Evolutionary conservation across 805 yeast genomes (phyloP), one percentile per base, ranked within the genome.

Genomic region (Hanseniaspora meyeri): DNA sequence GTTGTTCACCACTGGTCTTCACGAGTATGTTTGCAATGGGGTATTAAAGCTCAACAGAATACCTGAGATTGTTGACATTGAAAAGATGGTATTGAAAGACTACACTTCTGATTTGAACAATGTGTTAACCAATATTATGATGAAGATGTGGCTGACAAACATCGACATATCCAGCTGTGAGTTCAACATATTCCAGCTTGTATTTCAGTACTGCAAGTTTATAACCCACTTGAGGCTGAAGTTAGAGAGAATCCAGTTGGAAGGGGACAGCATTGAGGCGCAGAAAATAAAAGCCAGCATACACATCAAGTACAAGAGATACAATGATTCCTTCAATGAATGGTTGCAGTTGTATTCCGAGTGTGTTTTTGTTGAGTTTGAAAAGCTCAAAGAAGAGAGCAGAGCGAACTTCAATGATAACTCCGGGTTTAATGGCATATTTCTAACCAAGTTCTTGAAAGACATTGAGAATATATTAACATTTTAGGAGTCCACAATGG

Each of bases 281-380:
- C 45, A 42, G 31, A 42, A 42, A 31, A 24, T 42, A 8, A 42
- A 24, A 24, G 45, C 45, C 4, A 42, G 9, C 17, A 42, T 42
- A 24, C 45, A 42, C 29, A 43, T 42, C 45, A 0, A 61, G 65
- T 3, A 60, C 71, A 50, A 64, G 60, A 1, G 58, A 60, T 4
- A 64, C 69, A 14, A 62, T 62, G 1, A 70, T 74, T 40, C 74
- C 80, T 57, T 78, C 76, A 57, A 63, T 68, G 31, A 64, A 64
- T n/a, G 68, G 68, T 34, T 73, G 85, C 56, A 79, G 81, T 46
- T 71, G 75, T 9, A 82, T 77, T 62, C 70, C 87, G 59, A 85
- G 82, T 64, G 77, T 82, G 2, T 74, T 82, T 20, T 66, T 87
- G 60, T 76, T 80, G 60, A 85, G 83, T 60, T 79, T 86, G 65